Evolutionary conservation across 2,329 filamentous ascomycete species (phyloP), one percentile per base, ranked within the genome.

Genomic region (Tricladium varicosporioides): DNA sequence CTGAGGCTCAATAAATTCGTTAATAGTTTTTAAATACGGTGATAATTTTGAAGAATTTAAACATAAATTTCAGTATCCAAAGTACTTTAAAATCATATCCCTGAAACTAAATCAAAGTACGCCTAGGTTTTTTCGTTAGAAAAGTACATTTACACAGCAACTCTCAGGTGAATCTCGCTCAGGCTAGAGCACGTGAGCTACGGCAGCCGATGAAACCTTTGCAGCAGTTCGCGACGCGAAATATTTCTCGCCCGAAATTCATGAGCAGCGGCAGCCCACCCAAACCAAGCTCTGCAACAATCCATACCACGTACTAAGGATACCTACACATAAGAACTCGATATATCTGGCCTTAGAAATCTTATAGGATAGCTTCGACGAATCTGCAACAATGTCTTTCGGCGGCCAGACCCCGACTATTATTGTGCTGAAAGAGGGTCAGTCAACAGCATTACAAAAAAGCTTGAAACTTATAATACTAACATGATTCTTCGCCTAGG

Each of bases 321-420:
- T 27, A 27, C 22, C 7, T 27, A 7, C 4, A 27, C 22, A 27
- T 27, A 27, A 27, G 22, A 27, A 27, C 22, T 27, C 22, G 22
- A 27, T 27, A 27, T 27, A 3, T 27, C 7, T 27, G 22, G 15
- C 19, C 18, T 7, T 14, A 19, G 22, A 16, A n/a, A 16, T 22
- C 15, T 11, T 48, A 8, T 48, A 48, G 45, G 45, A 48, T 48
- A 48, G 14, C 11, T 36, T 47, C 18, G 42, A 16, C 33, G n/a
- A 48, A 31, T 18, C 56, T 45, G 53, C 55, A 54, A 66, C 51
- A 27, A 96, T 97, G 92, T 95, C 92, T 74, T 97, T 97, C 80
- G 91, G 91, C 79, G 92, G 92, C 74, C 93, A 97, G 78, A 94
- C 93, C 73, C 93, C 93, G 75, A 97, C 93, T 69, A 97, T 97